Conservation (phyloP, 192 early-diverging fungal genomes). For the Rhizophagus clarus region DNA sequence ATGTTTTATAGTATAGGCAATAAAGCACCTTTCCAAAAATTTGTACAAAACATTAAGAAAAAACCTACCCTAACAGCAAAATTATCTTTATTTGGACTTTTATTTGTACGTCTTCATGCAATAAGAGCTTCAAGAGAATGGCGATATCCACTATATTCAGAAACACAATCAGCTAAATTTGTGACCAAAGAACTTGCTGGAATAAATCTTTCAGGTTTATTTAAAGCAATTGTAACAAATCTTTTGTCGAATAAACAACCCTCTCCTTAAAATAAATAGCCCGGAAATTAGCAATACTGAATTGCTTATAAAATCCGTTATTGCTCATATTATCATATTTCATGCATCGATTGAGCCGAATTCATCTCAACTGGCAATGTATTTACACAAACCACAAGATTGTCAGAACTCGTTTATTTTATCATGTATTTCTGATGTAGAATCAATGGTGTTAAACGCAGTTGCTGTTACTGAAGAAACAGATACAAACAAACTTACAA, state of each 20-base stretch:
- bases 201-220: background rate
- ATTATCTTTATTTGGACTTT: too few relatives aligned
- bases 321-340: conserved; percentile 18
- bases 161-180: conserved; percentile 9
- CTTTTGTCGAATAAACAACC: background rate
- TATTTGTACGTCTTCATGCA: conserved; percentile 7
- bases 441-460: conserved; percentile 5
- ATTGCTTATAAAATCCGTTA: conserved; percentile 21
- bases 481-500: background rate
- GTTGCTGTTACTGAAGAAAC: background rate
- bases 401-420: background rate
- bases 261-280: conserved; percentile 13
- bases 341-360: conserved; percentile 7
- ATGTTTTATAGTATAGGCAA: background rate
- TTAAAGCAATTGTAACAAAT: background rate
- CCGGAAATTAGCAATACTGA: background rate
- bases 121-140: background rate
- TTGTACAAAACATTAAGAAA: background rate
- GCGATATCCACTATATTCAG: background rate
- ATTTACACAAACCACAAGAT: conserved; percentile 9
- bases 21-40: too few relatives aligned
- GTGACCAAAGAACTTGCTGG: background rate
- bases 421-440: conserved; percentile 13
- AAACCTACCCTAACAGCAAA: background rate
- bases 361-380: conserved; percentile 21